A percentile compares a stretch with the other conserved stretches of the same genome.
Evolutionary conservation across 2,329 filamentous ascomycete genomes (phyloP).

Genomic region (Xylariaceae sp.): DNA sequence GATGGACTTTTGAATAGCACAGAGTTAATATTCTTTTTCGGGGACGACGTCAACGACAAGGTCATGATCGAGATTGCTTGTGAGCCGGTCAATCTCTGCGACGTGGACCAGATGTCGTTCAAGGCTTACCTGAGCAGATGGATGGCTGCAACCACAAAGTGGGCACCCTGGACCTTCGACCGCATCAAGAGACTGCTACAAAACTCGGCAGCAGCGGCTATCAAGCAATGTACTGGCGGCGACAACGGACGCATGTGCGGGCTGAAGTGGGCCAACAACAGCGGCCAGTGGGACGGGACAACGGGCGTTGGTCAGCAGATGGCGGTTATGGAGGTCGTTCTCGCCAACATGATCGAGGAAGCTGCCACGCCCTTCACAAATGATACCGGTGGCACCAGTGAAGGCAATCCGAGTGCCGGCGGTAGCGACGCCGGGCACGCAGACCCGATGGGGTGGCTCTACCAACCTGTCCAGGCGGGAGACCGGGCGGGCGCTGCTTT

Average conservation of each 20-base stretch:
- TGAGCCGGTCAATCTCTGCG: constrained; percentile 55
- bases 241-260: constrained; percentile 54
- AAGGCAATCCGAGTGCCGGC: constrained; percentile 42
- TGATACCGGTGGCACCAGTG: constrained; percentile 45
- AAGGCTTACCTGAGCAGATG: constrained; percentile 58
- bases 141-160: constrained; percentile 57
- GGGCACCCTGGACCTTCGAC: constrained; percentile 54
- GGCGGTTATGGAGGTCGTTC: constrained; percentile 59
- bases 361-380: constrained; percentile 36
- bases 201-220: constrained; percentile 52
- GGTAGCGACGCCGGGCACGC: constrained; percentile 42
- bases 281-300: constrained; percentile 49
- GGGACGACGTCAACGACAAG: constrained; percentile 38
- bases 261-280: constrained; percentile 51
- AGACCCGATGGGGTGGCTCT: constrained; percentile 23
- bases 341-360: constrained; percentile 52
- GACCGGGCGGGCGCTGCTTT: constrained; percentile 66
- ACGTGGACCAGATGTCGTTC: constrained; percentile 58
- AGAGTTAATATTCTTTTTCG: constrained; percentile 50
- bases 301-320: constrained; percentile 66
- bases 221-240: constrained; percentile 53
- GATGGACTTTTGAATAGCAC: constrained; percentile 51
- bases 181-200: constrained; percentile 48
- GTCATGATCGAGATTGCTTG: constrained; percentile 63
- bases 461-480: constrained; percentile 44